A percentile compares a stretch with the other conserved stretches of the same genome.
These are phyloP conservation scores for Thalassiosira profunda DNA, from an alignment of 108 stramenopile species.

Conservation along the genomic window DNA sequence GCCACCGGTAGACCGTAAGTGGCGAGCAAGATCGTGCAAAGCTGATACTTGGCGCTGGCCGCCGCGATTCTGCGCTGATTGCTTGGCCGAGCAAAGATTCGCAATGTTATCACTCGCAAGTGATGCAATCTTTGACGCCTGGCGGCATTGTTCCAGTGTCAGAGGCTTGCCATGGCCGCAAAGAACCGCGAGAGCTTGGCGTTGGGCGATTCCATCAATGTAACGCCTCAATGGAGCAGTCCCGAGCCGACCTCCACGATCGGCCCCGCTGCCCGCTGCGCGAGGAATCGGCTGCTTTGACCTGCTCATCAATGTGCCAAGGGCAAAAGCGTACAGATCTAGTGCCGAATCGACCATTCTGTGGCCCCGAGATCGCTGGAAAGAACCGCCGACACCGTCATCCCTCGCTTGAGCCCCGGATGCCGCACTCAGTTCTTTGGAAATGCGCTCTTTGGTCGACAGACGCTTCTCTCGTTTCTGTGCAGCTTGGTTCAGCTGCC, in stretches of 20 bases:
- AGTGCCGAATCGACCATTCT: constrained; percentile 78
- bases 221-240: constrained; percentile 87
- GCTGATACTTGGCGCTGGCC: constrained; percentile 41
- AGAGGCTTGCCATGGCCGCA: constrained; percentile 73
- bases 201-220: constrained; percentile 82
- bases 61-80: background rate
- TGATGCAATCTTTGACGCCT: constrained; percentile 54
- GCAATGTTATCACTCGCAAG: constrained; percentile 54
- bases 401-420: constrained; percentile 37
- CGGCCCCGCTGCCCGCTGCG: constrained; percentile 56
- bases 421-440: constrained; percentile 29
- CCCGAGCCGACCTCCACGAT: constrained; percentile 67
- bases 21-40: constrained; percentile 32
- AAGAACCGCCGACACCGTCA: constrained; percentile 51
- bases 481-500: constrained; percentile 51
- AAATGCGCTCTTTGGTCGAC: constrained; percentile 52
- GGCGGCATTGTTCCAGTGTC: constrained; percentile 60
- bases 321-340: constrained; percentile 68
- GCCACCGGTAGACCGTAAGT: constrained; percentile 36
- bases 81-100: constrained; percentile 51
- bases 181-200: constrained; percentile 75
- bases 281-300: constrained; percentile 63
- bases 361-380: constrained; percentile 78
- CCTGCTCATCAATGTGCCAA: constrained; percentile 45
- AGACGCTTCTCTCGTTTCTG: constrained; percentile 70